These are phyloP conservation scores for Yueomyces sp. DNA, from an alignment of 805 yeast species.

Conservation along the genomic window DNA sequence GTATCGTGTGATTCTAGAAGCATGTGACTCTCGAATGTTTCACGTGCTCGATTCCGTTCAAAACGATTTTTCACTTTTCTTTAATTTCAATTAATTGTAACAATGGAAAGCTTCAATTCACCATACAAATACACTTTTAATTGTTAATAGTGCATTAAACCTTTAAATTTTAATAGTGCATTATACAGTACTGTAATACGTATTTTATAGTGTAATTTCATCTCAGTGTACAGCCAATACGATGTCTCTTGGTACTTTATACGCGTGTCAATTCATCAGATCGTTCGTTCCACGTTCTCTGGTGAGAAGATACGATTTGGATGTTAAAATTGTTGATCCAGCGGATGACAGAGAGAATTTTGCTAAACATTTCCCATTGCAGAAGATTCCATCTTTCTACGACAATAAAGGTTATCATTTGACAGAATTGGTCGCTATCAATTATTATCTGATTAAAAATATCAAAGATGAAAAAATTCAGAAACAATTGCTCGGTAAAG, in stretches of 20 bases:
- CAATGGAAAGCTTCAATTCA: not conserved
- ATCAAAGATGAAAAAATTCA: conserved; percentile 24
- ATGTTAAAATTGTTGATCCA: conserved; percentile 34
- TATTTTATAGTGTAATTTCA: not conserved
- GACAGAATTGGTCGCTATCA: conserved; percentile 54
- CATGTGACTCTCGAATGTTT: too few relatives aligned
- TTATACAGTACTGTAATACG: not conserved
- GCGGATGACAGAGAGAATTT: conserved; percentile 26
- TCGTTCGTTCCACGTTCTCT: conserved; percentile 33
- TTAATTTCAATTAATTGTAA: too few relatives aligned
- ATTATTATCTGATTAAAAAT: conserved; percentile 33
- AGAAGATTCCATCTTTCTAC: conserved; percentile 52
- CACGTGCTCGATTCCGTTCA: too few relatives aligned
- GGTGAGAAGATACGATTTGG: conserved; percentile 46
- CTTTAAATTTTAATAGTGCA: too few relatives aligned
- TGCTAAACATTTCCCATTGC: conserved; percentile 46
- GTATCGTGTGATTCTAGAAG: too few relatives aligned
- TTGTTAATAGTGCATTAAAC: too few relatives aligned
- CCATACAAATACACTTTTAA: not conserved
- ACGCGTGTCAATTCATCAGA: conserved; percentile 31
- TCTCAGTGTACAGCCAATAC: not conserved
- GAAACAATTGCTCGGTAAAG: conserved; percentile 41
- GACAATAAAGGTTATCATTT: conserved; percentile 65
- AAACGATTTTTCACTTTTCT: too few relatives aligned
- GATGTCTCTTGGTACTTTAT: conserved; percentile 63